Conservation (phyloP, 441 rosid species). For the Bocquillonia castaneifolia region DNA sequence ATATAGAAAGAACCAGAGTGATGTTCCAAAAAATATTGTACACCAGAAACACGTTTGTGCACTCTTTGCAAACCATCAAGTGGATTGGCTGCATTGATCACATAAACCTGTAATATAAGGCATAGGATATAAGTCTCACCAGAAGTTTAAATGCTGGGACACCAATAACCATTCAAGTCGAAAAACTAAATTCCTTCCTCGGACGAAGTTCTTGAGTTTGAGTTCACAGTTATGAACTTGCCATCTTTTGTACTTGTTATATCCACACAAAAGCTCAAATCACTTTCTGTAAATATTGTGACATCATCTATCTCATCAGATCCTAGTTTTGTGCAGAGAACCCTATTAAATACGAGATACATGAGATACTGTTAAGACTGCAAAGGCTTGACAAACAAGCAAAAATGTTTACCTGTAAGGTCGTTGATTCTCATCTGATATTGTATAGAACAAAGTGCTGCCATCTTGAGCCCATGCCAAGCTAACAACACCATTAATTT, state of each 20-base stretch:
- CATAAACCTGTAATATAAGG: conserved; percentile 55
- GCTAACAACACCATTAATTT: conserved; percentile 63
- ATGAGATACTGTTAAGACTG: conserved; percentile 21
- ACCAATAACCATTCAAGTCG: conserved; percentile 18
- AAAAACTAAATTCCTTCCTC: conserved; percentile 69
- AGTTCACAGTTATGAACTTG: conserved; percentile 88
- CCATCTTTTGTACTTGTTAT: conserved; percentile 90
- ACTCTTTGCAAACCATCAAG: conserved; percentile 46
- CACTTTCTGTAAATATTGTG: conserved; percentile 49
- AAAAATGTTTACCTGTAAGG: conserved; percentile 55
- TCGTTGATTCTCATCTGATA: conserved; percentile 58
- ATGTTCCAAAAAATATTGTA: conserved; percentile 79
- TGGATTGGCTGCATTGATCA: conserved; percentile 55
- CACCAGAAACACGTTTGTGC: conserved; percentile 55
- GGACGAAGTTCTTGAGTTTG: conserved; percentile 89
- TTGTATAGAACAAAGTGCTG: conserved; percentile 62
- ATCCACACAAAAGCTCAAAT: conserved; percentile 81
- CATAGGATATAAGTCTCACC: conserved; percentile 24
- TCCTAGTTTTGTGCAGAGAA: conserved; percentile 56
- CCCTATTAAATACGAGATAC: conserved; percentile 41
- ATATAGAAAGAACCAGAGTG: conserved; percentile 60
- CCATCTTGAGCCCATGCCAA: conserved; percentile 90
- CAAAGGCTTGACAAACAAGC: conserved; percentile 7
- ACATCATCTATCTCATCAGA: conserved; percentile 38
- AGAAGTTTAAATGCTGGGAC: conserved; percentile 5